phyloP scores from a whole-genome alignment of 108 stramenopile genomes.

The Cyclotella baltica region DNA sequence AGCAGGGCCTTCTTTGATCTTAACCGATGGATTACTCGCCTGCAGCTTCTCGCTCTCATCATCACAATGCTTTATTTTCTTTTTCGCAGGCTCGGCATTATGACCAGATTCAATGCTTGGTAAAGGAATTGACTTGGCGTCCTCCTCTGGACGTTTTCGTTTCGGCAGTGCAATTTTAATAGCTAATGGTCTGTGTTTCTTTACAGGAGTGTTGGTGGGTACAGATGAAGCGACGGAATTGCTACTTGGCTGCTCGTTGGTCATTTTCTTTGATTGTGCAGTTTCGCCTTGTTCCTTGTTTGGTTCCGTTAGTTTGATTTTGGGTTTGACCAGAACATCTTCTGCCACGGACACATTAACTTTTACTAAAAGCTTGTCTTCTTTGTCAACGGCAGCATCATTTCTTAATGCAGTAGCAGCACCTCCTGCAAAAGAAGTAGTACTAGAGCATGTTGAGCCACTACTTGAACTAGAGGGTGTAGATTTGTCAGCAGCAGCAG shows the following conservation, averaged over 20 bases:
- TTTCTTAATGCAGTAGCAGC: no score
- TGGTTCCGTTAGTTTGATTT: no score
- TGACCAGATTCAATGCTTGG: neutral
- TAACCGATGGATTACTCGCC: neutral
- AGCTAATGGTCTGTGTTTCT: slow-evolving; percentile 38
- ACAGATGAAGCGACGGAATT: neutral
- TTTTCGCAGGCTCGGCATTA: slow-evolving; percentile 9
- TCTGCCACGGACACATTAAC: no score
- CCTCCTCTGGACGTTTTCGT: slow-evolving; percentile 28
- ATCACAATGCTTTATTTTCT: slow-evolving; percentile 7
- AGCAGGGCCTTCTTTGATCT: neutral
- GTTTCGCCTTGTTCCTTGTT: neutral
- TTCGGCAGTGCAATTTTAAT: slow-evolving; percentile 43
- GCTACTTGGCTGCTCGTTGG: neutral
- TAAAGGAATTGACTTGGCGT: neutral
- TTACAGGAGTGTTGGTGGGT: slow-evolving; percentile 9
- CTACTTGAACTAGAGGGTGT: slow-evolving; percentile 14
- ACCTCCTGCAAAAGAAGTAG: neutral
- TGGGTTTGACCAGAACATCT: no score
- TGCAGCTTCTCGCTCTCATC: no score
- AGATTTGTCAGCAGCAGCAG: neutral
- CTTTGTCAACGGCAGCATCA: neutral
- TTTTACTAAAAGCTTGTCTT: neutral
- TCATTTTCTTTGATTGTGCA: neutral
- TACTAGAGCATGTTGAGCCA: slow-evolving; percentile 19